Evolutionary conservation across 2,329 filamentous ascomycete species (phyloP).

Genomic region (Coleophoma eucalyptorum): DNA sequence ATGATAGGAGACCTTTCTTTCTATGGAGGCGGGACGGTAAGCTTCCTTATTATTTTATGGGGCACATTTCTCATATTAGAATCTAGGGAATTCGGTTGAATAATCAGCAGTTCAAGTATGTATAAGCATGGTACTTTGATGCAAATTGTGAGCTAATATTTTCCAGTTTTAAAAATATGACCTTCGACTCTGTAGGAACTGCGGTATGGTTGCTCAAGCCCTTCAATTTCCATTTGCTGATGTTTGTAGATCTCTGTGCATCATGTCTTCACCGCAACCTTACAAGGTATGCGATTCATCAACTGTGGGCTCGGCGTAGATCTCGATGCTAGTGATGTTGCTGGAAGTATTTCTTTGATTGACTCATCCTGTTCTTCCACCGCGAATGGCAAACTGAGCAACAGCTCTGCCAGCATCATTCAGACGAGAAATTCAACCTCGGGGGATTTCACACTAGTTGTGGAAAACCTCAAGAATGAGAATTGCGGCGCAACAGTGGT

Average conservation of each 20-base stretch:
- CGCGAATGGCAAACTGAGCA: conserved; percentile 1
- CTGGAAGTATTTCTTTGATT: conserved; percentile 1
- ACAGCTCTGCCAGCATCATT: not conserved
- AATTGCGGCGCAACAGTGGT: not conserved
- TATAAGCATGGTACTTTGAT: not conserved
- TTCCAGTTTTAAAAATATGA: not conserved
- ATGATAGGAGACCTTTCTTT: not conserved
- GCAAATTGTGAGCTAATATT: not conserved
- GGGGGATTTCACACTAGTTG: not conserved
- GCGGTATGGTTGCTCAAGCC: not conserved
- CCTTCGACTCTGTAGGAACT: not conserved
- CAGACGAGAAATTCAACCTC: not conserved
- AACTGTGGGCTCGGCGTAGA: conserved; percentile 21
- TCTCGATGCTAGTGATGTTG: not conserved
- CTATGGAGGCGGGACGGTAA: not conserved
- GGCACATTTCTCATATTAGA: not conserved
- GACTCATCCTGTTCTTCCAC: not conserved
- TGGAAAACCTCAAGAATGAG: conserved; percentile 2
- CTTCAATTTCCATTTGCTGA: not conserved
- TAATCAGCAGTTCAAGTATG: not conserved
- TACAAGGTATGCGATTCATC: conserved; percentile 18
- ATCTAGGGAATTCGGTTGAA: not conserved
- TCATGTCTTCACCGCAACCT: not conserved
- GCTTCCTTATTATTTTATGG: not conserved
- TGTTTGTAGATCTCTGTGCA: not conserved